phyloP scores from a whole-genome alignment of 169 alveolate species.

The Amoebophrya sp. region DNA sequence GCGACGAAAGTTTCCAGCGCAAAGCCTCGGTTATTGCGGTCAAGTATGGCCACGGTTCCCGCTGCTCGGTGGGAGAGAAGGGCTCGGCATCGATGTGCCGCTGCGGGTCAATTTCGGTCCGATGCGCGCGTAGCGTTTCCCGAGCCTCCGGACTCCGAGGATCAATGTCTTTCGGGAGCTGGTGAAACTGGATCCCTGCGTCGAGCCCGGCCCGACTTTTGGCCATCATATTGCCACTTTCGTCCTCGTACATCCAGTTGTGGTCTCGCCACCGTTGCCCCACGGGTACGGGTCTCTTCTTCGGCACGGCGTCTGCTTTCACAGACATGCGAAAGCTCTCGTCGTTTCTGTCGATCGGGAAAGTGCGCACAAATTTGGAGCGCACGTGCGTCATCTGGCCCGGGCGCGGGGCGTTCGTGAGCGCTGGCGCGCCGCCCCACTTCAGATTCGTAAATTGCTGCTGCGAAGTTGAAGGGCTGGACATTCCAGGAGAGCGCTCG shows the following conservation, averaged over 20 bases:
- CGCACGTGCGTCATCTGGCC: neutral
- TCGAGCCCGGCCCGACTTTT: too few relatives aligned
- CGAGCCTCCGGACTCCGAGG: neutral
- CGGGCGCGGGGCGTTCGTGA: neutral
- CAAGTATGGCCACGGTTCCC: too few relatives aligned
- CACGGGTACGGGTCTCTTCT: neutral
- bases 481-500: too few relatives aligned
- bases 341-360: neutral
- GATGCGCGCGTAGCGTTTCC: neutral
- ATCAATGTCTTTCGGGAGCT: neutral
- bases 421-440: too few relatives aligned
- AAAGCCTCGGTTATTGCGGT: too few relatives aligned
- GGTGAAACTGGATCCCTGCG: neutral
- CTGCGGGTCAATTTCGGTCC: neutral
- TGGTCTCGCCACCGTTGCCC: conserved; percentile 20
- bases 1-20: too few relatives aligned
- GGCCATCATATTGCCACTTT: too few relatives aligned
- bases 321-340: neutral
- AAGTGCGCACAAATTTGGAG: neutral
- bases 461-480: too few relatives aligned
- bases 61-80: neutral
- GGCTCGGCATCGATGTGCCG: neutral
- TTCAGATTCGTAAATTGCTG: too few relatives aligned
- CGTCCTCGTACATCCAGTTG: neutral
- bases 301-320: neutral